Evolutionary conservation across 352 stramenopile genomes (phyloP).

Genomic region (Pythium biforme): DNA sequence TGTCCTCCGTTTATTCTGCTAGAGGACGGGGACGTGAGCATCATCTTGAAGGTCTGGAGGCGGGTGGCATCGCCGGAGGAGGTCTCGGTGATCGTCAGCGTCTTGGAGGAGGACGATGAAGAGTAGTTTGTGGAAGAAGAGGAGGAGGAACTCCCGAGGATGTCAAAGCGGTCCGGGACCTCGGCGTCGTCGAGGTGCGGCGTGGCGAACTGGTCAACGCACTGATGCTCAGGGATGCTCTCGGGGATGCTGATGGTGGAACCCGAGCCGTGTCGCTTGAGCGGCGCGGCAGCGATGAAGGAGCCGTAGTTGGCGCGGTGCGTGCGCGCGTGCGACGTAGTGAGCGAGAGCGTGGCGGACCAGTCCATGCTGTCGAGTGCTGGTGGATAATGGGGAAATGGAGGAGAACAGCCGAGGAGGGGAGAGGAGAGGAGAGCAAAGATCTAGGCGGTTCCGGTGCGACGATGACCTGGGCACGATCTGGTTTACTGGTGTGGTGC

Average conservation of each 20-base stretch:
- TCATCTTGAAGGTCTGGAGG: constrained; percentile 28
- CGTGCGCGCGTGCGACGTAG: constrained; percentile 35
- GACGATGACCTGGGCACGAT: not conserved
- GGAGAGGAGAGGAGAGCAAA: constrained; percentile 2
- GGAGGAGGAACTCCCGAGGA: not conserved
- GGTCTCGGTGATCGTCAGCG: constrained; percentile 30
- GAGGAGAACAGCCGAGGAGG: not conserved
- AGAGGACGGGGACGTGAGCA: constrained; percentile 18
- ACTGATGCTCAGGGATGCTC: constrained; percentile 76
- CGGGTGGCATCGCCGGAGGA: not conserved
- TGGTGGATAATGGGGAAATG: not conserved
- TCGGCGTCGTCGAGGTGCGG: constrained; percentile 22
- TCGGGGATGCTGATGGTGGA: constrained; percentile 61
- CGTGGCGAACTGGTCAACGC: constrained; percentile 58
- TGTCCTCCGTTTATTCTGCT: not conserved
- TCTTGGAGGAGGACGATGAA: constrained; percentile 5
- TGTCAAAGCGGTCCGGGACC: constrained; percentile 10
- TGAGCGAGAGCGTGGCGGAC: constrained; percentile 68
- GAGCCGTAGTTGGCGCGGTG: constrained; percentile 54
- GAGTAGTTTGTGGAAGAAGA: not conserved
- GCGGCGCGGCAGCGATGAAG: constrained; percentile 28
- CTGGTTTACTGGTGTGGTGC: not conserved
- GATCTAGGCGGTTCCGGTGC: not conserved
- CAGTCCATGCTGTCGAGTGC: constrained; percentile 52
- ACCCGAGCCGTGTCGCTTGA: constrained; percentile 13